A percentile compares a stretch with the other conserved stretches of the same genome.
phyloP scores from a whole-genome alignment of 2,329 filamentous ascomycete genomes.

The Uncinocarpus reesii region DNA sequence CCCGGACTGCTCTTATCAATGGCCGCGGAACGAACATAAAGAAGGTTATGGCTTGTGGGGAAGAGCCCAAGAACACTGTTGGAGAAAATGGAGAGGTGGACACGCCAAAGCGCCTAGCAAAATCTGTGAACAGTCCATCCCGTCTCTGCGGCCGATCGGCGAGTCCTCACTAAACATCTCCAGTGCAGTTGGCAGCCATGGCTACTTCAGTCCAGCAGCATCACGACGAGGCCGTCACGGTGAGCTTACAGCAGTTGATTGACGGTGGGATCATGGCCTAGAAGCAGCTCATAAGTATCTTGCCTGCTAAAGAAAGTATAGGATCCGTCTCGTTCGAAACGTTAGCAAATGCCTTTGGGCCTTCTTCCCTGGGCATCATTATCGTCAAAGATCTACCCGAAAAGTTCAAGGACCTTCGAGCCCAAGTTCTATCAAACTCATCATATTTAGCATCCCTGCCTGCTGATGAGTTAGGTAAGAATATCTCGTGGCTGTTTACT shows the following conservation, averaged over 20 bases:
- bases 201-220: background rate
- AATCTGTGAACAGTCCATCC: too few relatives aligned
- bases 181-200: conserved; percentile 14
- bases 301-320: conserved; percentile 7
- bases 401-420: conserved; percentile 61
- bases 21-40: too few relatives aligned
- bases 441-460: conserved; percentile 81
- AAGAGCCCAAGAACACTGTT: too few relatives aligned
- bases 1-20: too few relatives aligned
- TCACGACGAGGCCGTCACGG: conserved; percentile 35
- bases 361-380: conserved; percentile 81
- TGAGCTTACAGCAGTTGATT: conserved; percentile 40
- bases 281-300: background rate
- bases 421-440: conserved; percentile 68
- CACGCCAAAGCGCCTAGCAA: too few relatives aligned
- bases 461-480: conserved; percentile 56
- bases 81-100: too few relatives aligned
- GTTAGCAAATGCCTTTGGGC: conserved; percentile 65
- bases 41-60: too few relatives aligned
- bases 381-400: conserved; percentile 76
- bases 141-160: too few relatives aligned
- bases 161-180: background rate
- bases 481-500: conserved; percentile 31
- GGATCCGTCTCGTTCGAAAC: conserved; percentile 36
- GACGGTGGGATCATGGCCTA: conserved; percentile 29